Conservation (phyloP, 306 rosid genomes). For the Cucumis sativus region Cucumber_9930_V3 NC_026657.2:14864501-14865000, state of each 20-base stretch:
- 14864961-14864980: conserved; percentile 86
- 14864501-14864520: conserved; percentile 90
- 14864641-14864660: conserved; percentile 44
- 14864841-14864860: no score
- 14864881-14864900: background rate
- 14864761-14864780: conserved; percentile 8
- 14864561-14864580: background rate
- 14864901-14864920: background rate
- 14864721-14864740: conserved; percentile 61
- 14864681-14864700: conserved; percentile 41
- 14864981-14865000: conserved; percentile 61
- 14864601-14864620: background rate
- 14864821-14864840: no score
- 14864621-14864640: background rate
- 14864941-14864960: conserved; percentile 66
- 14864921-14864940: background rate
- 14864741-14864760: conserved; percentile 75
- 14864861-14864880: background rate
- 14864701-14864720: conserved; percentile 40
- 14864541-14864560: conserved; percentile 3
- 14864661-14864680: conserved; percentile 67
- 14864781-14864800: background rate
- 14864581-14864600: background rate
- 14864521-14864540: conserved; percentile 58
- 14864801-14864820: background rate